Percentiles rank a stretch among this genome's conserved stretches.
Conservation (phyloP, 2,329 filamentous ascomycete genomes). For the Thielaviopsis euricoi region DNA sequence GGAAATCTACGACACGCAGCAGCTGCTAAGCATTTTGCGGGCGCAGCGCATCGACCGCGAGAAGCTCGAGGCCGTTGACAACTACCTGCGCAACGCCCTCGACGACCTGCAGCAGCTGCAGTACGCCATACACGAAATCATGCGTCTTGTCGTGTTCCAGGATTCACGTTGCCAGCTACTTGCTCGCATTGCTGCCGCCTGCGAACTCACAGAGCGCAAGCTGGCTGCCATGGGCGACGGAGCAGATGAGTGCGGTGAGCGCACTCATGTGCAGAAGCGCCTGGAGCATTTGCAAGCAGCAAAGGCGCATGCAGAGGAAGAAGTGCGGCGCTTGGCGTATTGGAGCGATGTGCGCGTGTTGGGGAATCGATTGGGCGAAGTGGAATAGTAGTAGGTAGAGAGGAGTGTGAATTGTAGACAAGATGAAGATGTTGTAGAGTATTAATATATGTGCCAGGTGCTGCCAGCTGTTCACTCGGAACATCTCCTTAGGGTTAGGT, state of each 20-base stretch:
- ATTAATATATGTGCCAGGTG: too few species aligned
- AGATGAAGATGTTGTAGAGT: not conserved
- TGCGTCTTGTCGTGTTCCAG: constrained; percentile 80
- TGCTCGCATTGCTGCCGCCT: constrained; percentile 46
- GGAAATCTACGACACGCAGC: constrained; percentile 42
- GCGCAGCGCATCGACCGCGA: constrained; percentile 70
- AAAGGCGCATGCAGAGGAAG: constrained; percentile 58
- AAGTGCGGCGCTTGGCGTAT: constrained; percentile 67
- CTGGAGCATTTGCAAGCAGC: constrained; percentile 58
- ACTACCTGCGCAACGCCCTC: constrained; percentile 50
- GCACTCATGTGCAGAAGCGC: constrained; percentile 22
- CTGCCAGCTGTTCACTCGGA: too few species aligned
- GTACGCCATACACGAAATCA: constrained; percentile 66
- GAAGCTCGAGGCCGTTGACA: constrained; percentile 69
- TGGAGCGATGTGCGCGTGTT: constrained; percentile 72
- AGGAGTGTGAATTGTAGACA: not conserved
- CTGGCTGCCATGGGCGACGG: constrained; percentile 25
- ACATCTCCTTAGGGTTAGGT: too few species aligned
- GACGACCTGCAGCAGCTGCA: constrained; percentile 57
- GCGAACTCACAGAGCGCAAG: constrained; percentile 28
- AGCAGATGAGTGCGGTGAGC: constrained; percentile 23
- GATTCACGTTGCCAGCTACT: constrained; percentile 66
- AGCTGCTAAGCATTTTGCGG: constrained; percentile 52
- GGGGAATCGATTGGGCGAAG: constrained; percentile 32
- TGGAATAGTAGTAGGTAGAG: constrained; percentile 20